Conservation (phyloP, 441 rosid species). For the Flueggea neowawraea region DNA sequence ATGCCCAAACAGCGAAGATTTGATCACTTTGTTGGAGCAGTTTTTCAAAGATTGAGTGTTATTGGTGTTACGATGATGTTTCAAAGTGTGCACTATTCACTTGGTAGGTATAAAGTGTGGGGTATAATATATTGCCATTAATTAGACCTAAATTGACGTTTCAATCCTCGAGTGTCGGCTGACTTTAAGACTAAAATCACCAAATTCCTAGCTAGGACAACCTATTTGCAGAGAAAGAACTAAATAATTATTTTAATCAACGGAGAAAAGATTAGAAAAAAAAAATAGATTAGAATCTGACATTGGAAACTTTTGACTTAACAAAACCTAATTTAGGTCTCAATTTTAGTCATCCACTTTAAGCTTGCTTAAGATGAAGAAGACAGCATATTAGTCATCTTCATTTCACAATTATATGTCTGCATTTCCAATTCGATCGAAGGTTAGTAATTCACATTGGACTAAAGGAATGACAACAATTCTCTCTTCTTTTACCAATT, state of each 20-base stretch:
- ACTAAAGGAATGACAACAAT: no score
- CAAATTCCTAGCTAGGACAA: neutral
- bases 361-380: no score
- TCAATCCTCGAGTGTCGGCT: slow-evolving; percentile 1
- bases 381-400: no score
- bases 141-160: neutral
- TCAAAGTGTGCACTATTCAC: neutral
- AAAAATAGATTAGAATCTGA: neutral
- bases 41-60: neutral
- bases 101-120: neutral
- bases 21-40: no score
- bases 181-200: neutral
- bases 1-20: no score
- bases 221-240: neutral
- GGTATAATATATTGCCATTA: neutral
- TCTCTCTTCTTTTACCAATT: no score
- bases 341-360: neutral
- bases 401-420: no score
- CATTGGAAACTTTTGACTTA: slow-evolving; percentile 8
- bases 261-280: neutral
- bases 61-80: neutral
- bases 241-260: neutral
- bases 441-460: no score
- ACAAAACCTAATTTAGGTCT: neutral
- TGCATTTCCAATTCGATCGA: no score